Evolutionary conservation across 169 alveolate genomes (phyloP).

Genomic region (Theileria annulata): DNA sequence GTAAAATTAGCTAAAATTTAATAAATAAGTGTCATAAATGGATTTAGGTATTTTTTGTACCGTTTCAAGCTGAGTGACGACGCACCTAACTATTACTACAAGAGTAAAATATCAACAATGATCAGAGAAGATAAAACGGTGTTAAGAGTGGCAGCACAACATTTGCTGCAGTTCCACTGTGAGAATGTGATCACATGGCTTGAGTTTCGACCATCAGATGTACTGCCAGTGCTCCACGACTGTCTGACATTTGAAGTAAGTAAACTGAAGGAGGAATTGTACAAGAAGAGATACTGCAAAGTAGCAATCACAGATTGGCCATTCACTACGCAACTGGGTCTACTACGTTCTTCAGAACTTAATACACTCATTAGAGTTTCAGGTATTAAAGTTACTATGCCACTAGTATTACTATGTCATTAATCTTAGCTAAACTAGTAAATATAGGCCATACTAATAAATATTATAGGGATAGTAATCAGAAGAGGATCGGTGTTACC

Average conservation of each 20-base stretch:
- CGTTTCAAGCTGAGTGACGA: slow-evolving; percentile 56
- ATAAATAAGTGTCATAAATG: slow-evolving; percentile 40
- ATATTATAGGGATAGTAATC: slow-evolving; percentile 49
- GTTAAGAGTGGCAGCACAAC: slow-evolving; percentile 79
- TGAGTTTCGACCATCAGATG: slow-evolving; percentile 77
- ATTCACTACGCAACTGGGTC: slow-evolving; percentile 88
- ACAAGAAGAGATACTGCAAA: slow-evolving; percentile 79
- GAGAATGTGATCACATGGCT: slow-evolving; percentile 80
- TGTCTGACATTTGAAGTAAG: slow-evolving; percentile 80
- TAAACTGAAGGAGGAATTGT: slow-evolving; percentile 72
- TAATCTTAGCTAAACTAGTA: too few relatives aligned
- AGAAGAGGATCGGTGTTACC: slow-evolving; percentile 89
- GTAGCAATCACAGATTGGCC: slow-evolving; percentile 89
- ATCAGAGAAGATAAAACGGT: slow-evolving; percentile 81
- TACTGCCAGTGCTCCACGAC: slow-evolving; percentile 80
- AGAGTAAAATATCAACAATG: slow-evolving; percentile 81
- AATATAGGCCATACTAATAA: too few relatives aligned
- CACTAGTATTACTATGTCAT: slow-evolving; percentile 94
- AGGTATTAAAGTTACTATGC: too few relatives aligned
- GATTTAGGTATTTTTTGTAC: slow-evolving; percentile 36
- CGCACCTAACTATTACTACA: slow-evolving; percentile 73
- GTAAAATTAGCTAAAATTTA: slow-evolving; percentile 60
- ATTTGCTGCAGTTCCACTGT: slow-evolving; percentile 78
- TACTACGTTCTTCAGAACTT: slow-evolving; percentile 90
- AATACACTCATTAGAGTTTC: slow-evolving; percentile 91